phyloP scores from a whole-genome alignment of 345 rosid species.

The Citrus hindsii region DNA sequence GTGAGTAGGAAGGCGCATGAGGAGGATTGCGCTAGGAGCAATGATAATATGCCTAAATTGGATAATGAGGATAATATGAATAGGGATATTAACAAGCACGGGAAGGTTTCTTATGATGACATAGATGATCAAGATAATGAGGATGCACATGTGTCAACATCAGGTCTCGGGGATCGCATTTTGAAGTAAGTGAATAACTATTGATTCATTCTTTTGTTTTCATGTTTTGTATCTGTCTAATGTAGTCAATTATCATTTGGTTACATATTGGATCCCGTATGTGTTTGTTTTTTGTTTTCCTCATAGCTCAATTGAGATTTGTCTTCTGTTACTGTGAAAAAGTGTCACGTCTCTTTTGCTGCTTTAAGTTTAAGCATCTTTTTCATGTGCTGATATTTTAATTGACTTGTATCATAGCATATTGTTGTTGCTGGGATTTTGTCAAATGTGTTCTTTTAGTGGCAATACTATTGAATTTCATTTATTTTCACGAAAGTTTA shows the following conservation, averaged over 20 bases:
- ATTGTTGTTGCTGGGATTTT: background rate
- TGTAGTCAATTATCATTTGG: background rate
- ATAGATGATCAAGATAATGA: conserved; percentile 32
- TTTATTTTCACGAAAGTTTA: background rate
- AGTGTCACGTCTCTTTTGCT: background rate
- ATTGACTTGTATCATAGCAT: background rate
- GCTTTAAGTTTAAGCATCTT: background rate
- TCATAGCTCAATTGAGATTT: background rate
- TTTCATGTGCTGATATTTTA: background rate
- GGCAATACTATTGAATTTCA: background rate
- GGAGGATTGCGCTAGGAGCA: conserved; percentile 30
- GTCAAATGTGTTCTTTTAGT: background rate
- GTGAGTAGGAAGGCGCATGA: conserved; percentile 27
- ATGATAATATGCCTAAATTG: conserved; percentile 23
- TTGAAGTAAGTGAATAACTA: conserved; percentile 47
- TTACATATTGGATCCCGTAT: background rate
- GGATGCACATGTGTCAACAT: conserved; percentile 28
- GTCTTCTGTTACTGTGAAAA: background rate
- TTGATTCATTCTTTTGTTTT: background rate
- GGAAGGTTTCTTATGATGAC: conserved; percentile 19
- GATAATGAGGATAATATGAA: conserved; percentile 41
- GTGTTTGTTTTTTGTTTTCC: background rate
- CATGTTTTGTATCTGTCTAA: background rate
- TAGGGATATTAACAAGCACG: conserved; percentile 24
- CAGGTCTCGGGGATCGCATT: conserved; percentile 59